Evolutionary conservation across 2,329 filamentous ascomycete genomes (phyloP), one percentile per base, ranked within the genome.

Genomic region (Fusarium sp.): DNA sequence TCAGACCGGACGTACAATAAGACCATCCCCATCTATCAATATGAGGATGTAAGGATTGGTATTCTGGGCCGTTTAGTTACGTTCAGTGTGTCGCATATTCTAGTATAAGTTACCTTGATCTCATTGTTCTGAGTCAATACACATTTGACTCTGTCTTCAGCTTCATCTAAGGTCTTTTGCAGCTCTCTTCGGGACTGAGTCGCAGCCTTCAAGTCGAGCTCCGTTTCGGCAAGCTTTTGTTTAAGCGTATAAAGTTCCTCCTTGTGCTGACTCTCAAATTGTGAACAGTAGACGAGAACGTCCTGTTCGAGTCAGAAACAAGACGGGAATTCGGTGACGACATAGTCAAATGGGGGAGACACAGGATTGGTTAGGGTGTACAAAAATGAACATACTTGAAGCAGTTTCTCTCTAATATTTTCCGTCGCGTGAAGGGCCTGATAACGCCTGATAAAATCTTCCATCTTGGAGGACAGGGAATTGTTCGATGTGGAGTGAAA

Each of bases 1-100:
- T 52, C 40, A 56, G 41, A 49, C 36, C 21, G 21, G 49, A 72
- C 73, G 53, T 70, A 90, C 88, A 75, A 89, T 79, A 59, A 89
- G 81, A 42, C 87, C 86, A 74, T 91, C 85, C 36, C 88, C 88
- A 74, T 90, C 88, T 69, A 91, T 84, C 67, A 90, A 74, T 37
- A 89, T 82, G 66, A 87, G 76, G 71, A 89, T 80, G 74, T 90
- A 90, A 39, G 84, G 81, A 75, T 88, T 89, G 48, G 78, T 80
- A 59, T 80, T 83, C 84, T 88, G 70, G 46, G 11, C 37, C 35
- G 18, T 42, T 74, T 66, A 75, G 72, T 58, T 60, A 46, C 37
- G 35, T 57, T 23, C 17, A 27, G 54, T 63, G 54, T 54, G 58
- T 56, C 54, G 39, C 55, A 53, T 48, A 63, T 60, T 51, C 48